phyloP scores from a whole-genome alignment of 2,329 filamentous ascomycete species.

The Elsinoe necatrix region DNA sequence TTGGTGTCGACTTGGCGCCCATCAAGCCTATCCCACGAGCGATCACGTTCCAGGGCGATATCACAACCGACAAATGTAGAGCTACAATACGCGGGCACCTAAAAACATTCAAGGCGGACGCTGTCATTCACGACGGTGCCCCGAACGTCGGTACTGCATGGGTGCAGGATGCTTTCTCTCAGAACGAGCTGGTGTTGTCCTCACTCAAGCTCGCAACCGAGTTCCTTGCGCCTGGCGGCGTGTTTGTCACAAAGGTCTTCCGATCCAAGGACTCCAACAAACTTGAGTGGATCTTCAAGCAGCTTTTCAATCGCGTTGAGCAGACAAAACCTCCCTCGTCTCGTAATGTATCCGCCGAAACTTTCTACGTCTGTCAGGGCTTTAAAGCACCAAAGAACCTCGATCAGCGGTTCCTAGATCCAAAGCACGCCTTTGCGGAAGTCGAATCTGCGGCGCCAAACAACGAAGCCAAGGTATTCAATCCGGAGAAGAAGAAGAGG shows the following conservation, averaged over 20 bases:
- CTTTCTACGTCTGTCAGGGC: constrained; percentile 93
- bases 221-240: constrained; percentile 80
- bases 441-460: constrained; percentile 78
- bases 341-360: constrained; percentile 93
- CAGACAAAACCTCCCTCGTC: constrained; percentile 95
- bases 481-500: constrained; percentile 92
- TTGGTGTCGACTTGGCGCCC: constrained; percentile 87
- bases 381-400: constrained; percentile 92
- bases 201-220: constrained; percentile 90
- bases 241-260: constrained; percentile 96
- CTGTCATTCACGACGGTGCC: constrained; percentile 90
- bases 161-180: constrained; percentile 97
- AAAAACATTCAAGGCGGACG: constrained; percentile 94
- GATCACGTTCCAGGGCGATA: constrained; percentile 95
- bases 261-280: constrained; percentile 95
- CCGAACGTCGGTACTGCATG: constrained; percentile 97
- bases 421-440: constrained; percentile 84
- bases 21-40: constrained; percentile 93
- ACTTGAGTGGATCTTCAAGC: constrained; percentile 93
- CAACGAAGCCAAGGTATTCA: constrained; percentile 96
- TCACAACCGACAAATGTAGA: constrained; percentile 93
- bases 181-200: constrained; percentile 85
- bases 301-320: constrained; percentile 89
- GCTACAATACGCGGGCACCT: constrained; percentile 81
- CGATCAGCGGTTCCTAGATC: constrained; percentile 86